These are phyloP conservation scores for Arthromyces matolae DNA, from an alignment of 768 basidiomycete genomes.

Conservation along the genomic window DNA sequence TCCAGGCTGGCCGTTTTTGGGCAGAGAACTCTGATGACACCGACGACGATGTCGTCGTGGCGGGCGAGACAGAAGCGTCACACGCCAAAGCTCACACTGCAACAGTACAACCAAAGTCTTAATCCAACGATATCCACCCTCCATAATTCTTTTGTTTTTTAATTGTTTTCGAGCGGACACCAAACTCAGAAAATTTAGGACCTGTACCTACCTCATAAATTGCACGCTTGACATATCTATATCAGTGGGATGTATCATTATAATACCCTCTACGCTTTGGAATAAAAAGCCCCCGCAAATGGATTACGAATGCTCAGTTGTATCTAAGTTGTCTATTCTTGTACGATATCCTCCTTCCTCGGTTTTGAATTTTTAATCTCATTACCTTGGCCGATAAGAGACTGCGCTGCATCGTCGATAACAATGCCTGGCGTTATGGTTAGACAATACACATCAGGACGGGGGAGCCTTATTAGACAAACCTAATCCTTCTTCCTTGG, in stretches of 20 bases:
- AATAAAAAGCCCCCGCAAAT: conserved; percentile 10
- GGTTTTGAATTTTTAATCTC: conserved; percentile 79
- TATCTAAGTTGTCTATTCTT: conserved; percentile 44
- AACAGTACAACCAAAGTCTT: conserved; percentile 7
- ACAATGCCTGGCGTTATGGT: conserved; percentile 55
- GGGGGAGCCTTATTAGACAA: conserved; percentile 20
- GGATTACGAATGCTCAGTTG: conserved; percentile 5
- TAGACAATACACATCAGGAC: not conserved
- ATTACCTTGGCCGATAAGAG: conserved; percentile 76
- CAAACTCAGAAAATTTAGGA: too few relatives aligned
- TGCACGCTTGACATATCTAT: conserved; percentile 14
- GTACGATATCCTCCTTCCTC: conserved; percentile 95
- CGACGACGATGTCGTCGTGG: conserved; percentile 46
- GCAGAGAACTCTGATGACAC: conserved; percentile 71
- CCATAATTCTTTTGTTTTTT: too few relatives aligned
- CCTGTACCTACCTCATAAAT: conserved; percentile 6
- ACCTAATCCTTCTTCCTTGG: conserved; percentile 86
- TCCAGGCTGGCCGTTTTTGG: conserved; percentile 85
- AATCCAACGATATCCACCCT: not conserved
- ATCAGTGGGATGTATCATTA: conserved; percentile 20
- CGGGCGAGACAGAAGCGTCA: conserved; percentile 23
- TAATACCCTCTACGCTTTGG: conserved; percentile 16
- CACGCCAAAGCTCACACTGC: conserved; percentile 24
- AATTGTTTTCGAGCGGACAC: too few relatives aligned
- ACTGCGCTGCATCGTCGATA: conserved; percentile 80